phyloP scores from a whole-genome alignment of 2,329 filamentous ascomycete species.

The Onygenales sp. region DNA sequence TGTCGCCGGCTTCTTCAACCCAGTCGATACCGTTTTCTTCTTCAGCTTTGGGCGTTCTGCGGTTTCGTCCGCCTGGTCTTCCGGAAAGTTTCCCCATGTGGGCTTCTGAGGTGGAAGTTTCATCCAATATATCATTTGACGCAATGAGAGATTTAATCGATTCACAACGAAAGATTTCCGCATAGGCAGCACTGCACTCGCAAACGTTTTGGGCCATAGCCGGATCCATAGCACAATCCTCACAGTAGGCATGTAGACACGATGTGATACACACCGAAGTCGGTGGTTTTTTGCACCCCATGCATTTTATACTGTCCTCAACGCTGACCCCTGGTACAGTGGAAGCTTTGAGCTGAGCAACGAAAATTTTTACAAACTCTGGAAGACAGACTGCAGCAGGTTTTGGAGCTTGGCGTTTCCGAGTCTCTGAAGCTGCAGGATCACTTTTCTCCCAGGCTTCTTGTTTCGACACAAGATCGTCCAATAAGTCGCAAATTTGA shows the following conservation, averaged over 20 bases:
- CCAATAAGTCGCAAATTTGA: conserved; percentile 14
- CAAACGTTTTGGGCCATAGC: not conserved
- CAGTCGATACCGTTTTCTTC: conserved; percentile 19
- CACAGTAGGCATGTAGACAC: conserved; percentile 50
- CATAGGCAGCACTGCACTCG: conserved; percentile 10
- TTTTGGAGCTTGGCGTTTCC: not conserved
- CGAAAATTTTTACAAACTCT: not conserved
- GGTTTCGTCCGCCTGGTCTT: not conserved
- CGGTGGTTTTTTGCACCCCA: conserved; percentile 32
- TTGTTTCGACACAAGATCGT: not conserved
- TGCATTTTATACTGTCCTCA: conserved; percentile 28
- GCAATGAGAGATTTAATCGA: conserved; percentile 2
- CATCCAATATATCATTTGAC: not conserved
- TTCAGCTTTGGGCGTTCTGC: conserved; percentile 3
- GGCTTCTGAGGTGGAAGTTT: not conserved
- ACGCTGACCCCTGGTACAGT: conserved; percentile 11
- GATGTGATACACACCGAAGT: conserved; percentile 35
- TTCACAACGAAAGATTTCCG: conserved; percentile 9
- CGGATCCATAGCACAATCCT: conserved; percentile 31
- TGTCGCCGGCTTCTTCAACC: conserved; percentile 14
- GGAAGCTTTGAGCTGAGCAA: not conserved
- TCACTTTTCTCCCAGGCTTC: not conserved
- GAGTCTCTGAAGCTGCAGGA: not conserved
- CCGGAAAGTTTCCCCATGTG: not conserved
- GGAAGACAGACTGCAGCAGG: not conserved